Percentiles rank a stretch among this genome's conserved stretches.
Evolutionary conservation across 345 rosid species (phyloP).

Genomic region (Bruguiera parviflora): DNA sequence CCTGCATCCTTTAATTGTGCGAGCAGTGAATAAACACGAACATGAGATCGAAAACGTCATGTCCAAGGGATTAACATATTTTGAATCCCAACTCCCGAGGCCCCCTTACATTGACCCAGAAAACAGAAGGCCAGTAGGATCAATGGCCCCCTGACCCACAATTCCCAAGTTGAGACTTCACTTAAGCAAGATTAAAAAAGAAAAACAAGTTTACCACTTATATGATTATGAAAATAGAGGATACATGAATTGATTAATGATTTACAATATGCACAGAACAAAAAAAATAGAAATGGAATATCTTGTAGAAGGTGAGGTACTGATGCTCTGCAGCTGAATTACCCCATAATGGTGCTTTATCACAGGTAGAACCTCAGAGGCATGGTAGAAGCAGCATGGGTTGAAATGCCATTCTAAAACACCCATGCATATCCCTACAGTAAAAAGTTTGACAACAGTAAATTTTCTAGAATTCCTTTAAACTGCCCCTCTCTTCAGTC

Average conservation of each 20-base stretch:
- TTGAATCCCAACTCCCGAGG: background rate
- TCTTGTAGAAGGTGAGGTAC: background rate
- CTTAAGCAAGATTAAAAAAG: background rate
- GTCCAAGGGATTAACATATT: conserved; percentile 3
- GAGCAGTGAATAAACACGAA: background rate
- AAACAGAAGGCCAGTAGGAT: background rate
- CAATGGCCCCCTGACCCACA: background rate
- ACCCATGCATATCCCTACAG: too few species aligned
- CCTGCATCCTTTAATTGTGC: background rate
- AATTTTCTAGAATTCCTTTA: too few species aligned
- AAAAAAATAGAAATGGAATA: too few species aligned
- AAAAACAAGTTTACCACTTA: background rate
- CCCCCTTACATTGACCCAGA: background rate
- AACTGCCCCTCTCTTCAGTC: background rate
- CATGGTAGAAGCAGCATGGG: background rate
- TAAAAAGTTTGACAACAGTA: too few species aligned
- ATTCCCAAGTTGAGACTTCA: background rate
- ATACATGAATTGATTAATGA: too few species aligned
- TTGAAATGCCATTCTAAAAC: background rate
- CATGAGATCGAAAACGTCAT: background rate
- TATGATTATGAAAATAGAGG: background rate
- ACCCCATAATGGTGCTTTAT: background rate
- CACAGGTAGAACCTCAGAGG: background rate
- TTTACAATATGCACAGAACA: too few species aligned
- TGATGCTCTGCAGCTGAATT: background rate